Evolutionary conservation across 2,329 filamentous ascomycete genomes (phyloP).

Genomic region (Chrysoporthe cubensis): DNA sequence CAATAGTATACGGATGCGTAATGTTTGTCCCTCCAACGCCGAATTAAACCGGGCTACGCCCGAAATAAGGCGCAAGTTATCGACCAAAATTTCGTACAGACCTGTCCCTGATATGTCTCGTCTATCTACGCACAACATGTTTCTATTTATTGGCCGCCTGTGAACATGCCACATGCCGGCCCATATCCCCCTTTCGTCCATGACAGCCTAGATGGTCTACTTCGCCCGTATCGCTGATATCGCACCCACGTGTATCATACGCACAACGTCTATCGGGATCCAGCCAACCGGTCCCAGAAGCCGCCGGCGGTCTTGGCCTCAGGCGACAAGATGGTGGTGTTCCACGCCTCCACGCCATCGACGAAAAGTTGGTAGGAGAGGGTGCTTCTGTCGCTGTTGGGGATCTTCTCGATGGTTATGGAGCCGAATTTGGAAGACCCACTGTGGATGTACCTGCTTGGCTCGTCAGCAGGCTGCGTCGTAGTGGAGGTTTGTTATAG

Average conservation of each 20-base stretch:
- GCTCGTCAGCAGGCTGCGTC: constrained; percentile 30
- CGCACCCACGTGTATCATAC: neutral
- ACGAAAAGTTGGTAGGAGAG: constrained; percentile 83
- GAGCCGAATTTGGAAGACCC: constrained; percentile 90
- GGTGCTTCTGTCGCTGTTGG: constrained; percentile 68
- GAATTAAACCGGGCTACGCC: neutral
- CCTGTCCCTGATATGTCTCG: neutral
- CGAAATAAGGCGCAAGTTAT: neutral
- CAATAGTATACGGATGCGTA: neutral
- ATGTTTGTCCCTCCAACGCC: neutral
- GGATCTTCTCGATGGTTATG: constrained; percentile 74
- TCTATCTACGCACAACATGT: neutral
- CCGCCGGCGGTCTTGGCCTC: constrained; percentile 39
- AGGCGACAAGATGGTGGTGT: constrained; percentile 57
- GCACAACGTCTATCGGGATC: constrained; percentile 11
- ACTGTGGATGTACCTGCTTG: constrained; percentile 72
- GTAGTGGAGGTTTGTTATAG: neutral
- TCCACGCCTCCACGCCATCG: constrained; percentile 81
- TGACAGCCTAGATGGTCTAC: neutral
- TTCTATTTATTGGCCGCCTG: neutral
- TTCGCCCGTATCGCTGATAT: neutral
- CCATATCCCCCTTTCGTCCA: neutral
- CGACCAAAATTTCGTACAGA: neutral
- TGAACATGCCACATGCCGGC: neutral
- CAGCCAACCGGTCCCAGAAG: constrained; percentile 50